Conservation (phyloP, 2,329 filamentous ascomycete genomes). For the Drechslera avenae region DNA sequence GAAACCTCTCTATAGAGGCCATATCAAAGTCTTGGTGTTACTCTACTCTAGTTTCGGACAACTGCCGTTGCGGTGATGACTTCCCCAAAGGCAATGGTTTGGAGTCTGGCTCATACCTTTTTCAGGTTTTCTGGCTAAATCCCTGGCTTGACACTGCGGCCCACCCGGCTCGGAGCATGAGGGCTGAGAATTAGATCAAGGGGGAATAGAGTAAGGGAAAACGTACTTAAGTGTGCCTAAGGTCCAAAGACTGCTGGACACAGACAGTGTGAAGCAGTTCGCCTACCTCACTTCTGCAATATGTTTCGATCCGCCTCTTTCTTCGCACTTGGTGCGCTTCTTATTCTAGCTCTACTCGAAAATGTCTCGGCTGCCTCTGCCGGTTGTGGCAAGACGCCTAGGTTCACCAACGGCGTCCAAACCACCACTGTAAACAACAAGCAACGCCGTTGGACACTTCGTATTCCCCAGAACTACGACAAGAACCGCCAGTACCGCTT, state of each 20-base stretch:
- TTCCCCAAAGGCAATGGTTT: too few relatives aligned
- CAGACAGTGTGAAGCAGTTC: background rate
- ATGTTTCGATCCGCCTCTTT: constrained; percentile 17
- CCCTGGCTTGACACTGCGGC: constrained; percentile 1
- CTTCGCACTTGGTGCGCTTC: constrained; percentile 12
- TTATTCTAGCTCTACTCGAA: constrained; percentile 12
- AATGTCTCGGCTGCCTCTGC: constrained; percentile 9
- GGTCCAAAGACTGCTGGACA: background rate
- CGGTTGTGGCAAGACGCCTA: constrained; percentile 25
- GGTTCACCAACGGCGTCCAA: constrained; percentile 13
- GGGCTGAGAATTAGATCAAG: background rate
- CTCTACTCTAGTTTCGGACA: too few relatives aligned
- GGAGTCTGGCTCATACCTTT: too few relatives aligned
- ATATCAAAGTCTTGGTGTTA: background rate
- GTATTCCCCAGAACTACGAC: constrained; percentile 50
- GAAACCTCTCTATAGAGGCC: background rate
- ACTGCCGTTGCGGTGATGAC: too few relatives aligned
- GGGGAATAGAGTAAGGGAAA: background rate
- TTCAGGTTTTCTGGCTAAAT: too few relatives aligned
- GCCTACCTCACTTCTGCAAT: background rate
- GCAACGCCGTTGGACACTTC: constrained; percentile 21
- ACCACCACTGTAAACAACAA: constrained; percentile 30
- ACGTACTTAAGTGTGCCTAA: constrained; percentile 3
- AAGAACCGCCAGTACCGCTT: constrained; percentile 48
- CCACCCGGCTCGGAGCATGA: background rate